Evolutionary conservation across 2,329 filamentous ascomycete species (phyloP).

Genomic region (Pleomassaria siparia): DNA sequence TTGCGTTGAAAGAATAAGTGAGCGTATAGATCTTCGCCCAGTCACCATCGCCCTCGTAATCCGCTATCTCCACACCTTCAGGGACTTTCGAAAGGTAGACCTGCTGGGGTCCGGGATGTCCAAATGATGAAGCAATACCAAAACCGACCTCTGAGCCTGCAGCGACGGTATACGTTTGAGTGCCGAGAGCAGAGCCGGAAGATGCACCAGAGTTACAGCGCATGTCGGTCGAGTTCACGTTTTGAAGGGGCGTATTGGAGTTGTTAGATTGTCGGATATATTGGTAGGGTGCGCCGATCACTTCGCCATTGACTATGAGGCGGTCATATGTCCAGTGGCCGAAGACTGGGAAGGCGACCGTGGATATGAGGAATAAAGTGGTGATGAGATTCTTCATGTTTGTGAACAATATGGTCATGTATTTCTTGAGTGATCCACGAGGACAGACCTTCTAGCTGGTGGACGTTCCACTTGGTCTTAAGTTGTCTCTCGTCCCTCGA

Average conservation of each 20-base stretch:
- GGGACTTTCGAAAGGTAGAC: slow-evolving; percentile 32
- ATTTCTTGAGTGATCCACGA: too few species aligned
- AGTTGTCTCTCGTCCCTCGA: too few species aligned
- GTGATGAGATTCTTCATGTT: slow-evolving; percentile 14
- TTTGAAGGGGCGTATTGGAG: slow-evolving; percentile 24
- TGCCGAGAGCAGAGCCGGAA: slow-evolving; percentile 20
- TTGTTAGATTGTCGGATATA: slow-evolving; percentile 26
- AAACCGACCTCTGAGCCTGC: slow-evolving; percentile 50
- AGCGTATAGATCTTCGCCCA: slow-evolving; percentile 32
- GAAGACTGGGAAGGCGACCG: slow-evolving; percentile 4
- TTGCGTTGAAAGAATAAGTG: slow-evolving; percentile 44
- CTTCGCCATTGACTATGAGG: slow-evolving; percentile 28
- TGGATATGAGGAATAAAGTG: slow-evolving; percentile 6
- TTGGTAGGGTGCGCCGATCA: slow-evolving; percentile 26
- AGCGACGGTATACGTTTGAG: slow-evolving; percentile 22
- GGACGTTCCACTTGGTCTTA: too few species aligned
- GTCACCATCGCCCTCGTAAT: slow-evolving; percentile 25
- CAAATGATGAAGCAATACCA: slow-evolving; percentile 51
- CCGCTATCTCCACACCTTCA: slow-evolving; percentile 9
- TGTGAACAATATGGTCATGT: too few species aligned
- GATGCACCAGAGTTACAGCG: slow-evolving; percentile 26
- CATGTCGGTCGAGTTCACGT: slow-evolving; percentile 26
- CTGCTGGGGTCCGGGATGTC: slow-evolving; percentile 28
- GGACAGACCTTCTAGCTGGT: too few species aligned
- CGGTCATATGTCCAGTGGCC: slow-evolving; percentile 32